Conservation (phyloP, 208 protist species). For the Leishmania mexicana region DNA sequence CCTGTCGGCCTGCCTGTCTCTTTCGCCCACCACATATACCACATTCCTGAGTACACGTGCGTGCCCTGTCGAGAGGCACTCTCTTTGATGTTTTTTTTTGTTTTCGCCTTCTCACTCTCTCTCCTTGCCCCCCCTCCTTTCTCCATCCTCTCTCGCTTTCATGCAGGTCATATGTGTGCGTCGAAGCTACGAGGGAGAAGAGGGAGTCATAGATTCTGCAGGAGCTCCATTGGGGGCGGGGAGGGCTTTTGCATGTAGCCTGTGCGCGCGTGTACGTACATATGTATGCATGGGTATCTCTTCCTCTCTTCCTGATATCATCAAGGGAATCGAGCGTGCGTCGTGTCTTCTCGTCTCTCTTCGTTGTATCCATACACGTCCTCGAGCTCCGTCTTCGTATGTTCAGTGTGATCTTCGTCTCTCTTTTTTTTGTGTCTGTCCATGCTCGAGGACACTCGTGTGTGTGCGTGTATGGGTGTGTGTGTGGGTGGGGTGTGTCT, state of each 20-base stretch:
- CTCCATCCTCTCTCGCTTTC: not conserved
- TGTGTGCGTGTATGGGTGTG: not conserved
- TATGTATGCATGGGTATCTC: slow-evolving; percentile 10
- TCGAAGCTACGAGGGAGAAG: too few relatives aligned
- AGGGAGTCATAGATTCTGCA: not conserved
- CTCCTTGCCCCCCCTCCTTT: not conserved
- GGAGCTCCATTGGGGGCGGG: not conserved
- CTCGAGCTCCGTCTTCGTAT: not conserved
- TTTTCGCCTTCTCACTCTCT: not conserved
- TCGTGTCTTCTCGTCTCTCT: not conserved
- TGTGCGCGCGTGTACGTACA: slow-evolving; percentile 4
- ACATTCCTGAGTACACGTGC: not conserved
- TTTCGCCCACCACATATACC: not conserved
- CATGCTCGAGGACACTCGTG: not conserved
- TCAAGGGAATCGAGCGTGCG: not conserved
- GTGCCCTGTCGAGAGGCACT: not conserved
- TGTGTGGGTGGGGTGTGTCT: not conserved
- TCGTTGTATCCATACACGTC: not conserved
- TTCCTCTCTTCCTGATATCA: not conserved
- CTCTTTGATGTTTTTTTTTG: not conserved
- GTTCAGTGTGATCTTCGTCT: slow-evolving; percentile 3
- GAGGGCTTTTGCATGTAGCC: slow-evolving; percentile 6
- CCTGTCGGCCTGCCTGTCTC: not conserved
- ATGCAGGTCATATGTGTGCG: not conserved
- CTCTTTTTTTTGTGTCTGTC: not conserved